Base-by-base conservation (phyloP, 345 rosid genomes). In the Citrus glauca region DNA sequence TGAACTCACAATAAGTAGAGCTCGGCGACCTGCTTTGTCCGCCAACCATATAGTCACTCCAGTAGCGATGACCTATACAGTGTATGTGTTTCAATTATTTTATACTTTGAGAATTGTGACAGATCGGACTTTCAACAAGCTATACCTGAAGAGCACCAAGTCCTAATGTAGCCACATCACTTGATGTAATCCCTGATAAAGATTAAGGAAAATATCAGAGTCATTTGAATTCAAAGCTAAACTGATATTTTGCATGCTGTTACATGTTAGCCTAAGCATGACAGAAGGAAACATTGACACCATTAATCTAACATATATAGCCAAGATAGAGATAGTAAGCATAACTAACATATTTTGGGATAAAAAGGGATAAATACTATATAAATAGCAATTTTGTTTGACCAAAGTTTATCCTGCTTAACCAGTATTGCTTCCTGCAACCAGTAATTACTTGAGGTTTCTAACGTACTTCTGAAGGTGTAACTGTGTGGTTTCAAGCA, bases 111-210 rank as follows among this genome's bases (percentile, higher is more conserved):
- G 40, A 81, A 50, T 2, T 38, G 40, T 37, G 6, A 13, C n/a
- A 56, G 67, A 57, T 60, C 6, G 55, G 62, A 72, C 7, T 64
- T 64, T 60, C 42, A 73, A 71, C 42, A 68, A 77, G 73, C 55
- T 73, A 13, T 86, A 94, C 99, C 97, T 96, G 99, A 82, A 94
- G 70, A 78, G 89, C 97, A 74, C 99, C 99, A 30, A 96, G 74
- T 64, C 92, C 97, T 82, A 88, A 81, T 61, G 99, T 94, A 45
- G 98, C 99, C 72, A 79, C 82, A 66, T 90, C 94, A 85, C 98
- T 87, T 38, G 94, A 89, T 74, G 90, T 83, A 81, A 96, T 84
- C 83, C 99, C 99, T 96, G 85, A 55, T 30, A 73, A 82, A 78
- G 59, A 82, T 64, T 61, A 73, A 80, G 50, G 70, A 8, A 78